Evolutionary conservation across 495 filamentous ascomycete species (phyloP), one percentile per base, ranked within the genome.

Genomic region (Penicillium dipodomyicola): DNA sequence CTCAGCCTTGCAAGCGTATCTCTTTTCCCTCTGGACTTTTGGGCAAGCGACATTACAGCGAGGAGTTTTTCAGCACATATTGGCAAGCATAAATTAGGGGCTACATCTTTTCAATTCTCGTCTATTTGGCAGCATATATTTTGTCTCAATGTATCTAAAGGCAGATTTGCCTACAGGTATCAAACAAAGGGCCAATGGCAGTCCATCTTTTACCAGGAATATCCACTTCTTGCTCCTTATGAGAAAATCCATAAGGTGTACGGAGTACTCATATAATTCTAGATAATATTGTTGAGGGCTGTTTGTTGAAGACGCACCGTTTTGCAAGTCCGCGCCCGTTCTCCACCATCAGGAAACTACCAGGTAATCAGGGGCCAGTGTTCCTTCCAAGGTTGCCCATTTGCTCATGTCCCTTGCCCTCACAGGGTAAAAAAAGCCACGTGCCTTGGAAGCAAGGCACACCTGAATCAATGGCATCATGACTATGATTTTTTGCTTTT

Each of bases 61-160:
- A 39, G 52, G 52, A 22, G 52, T 54, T 54, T 2, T 35, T 37
- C n/a, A 7, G 52, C 19, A 25, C 29, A 20, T 19, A 54, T 12
- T 40, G 37, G 48, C 33, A 29, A 6, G 5, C 14, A 23, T 11
- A 17, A 5, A 32, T 37, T n/a, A 9, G 32, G 19, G 3, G n/a
- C 12, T 37, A 22, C 17, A 42, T 12, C 1, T 14, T 50, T 42
- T 41, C 23, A 5, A 41, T 29, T 52, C 49, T 17, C 40, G 33
- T 4, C 2, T 3, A 39, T 44, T 54, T 46, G 15, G 11, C 43
- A 3, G 20, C 32, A 46, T 2, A 45, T 45, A 19, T 46, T 14
- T 30, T 46, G 46, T 46, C 14, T 46, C 30, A 35, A 54, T 46
- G 52, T 54, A 27, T 27, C 46, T 37, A 39, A 11, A 39, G 52